phyloP scores from a whole-genome alignment of 164 flowering plant species.

The Sextonia rubra region DNA sequence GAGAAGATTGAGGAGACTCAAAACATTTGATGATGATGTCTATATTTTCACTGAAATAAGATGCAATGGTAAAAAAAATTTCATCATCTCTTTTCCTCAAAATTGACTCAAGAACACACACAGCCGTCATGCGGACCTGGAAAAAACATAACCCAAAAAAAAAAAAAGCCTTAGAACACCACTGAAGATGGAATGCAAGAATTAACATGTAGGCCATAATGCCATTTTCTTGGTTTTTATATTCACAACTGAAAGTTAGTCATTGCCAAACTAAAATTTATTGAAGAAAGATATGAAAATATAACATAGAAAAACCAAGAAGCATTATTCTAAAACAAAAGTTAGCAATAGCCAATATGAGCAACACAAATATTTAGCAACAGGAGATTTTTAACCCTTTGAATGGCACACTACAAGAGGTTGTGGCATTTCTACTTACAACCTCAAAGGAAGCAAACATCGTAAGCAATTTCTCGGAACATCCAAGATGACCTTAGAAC shows the following conservation, averaged over 20 bases:
- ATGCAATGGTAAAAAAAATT: constrained; percentile 47
- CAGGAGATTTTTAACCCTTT: too few species aligned
- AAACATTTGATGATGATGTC: constrained; percentile 66
- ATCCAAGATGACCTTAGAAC: too few species aligned
- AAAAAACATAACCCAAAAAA: not conserved
- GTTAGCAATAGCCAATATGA: too few species aligned
- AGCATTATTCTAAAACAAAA: too few species aligned
- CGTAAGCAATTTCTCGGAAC: too few species aligned
- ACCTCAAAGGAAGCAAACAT: too few species aligned
- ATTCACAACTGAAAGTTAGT: not conserved
- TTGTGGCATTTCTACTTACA: too few species aligned
- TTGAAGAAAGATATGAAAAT: too few species aligned
- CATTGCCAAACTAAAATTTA: not conserved
- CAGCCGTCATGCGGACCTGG: constrained; percentile 90
- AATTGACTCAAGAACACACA: constrained; percentile 87
- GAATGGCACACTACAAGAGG: too few species aligned
- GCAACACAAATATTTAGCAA: too few species aligned
- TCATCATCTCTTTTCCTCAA: constrained; percentile 77
- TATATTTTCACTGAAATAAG: constrained; percentile 69
- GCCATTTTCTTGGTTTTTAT: not conserved
- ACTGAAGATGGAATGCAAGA: not conserved
- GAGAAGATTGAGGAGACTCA: constrained; percentile 88
- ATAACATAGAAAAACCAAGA: too few species aligned
- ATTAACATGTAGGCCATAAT: not conserved
- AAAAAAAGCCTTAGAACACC: constrained; percentile 1